Evolutionary conservation across 352 stramenopile species (phyloP).

Genomic region (Aphanomyces euteiches): DNA sequence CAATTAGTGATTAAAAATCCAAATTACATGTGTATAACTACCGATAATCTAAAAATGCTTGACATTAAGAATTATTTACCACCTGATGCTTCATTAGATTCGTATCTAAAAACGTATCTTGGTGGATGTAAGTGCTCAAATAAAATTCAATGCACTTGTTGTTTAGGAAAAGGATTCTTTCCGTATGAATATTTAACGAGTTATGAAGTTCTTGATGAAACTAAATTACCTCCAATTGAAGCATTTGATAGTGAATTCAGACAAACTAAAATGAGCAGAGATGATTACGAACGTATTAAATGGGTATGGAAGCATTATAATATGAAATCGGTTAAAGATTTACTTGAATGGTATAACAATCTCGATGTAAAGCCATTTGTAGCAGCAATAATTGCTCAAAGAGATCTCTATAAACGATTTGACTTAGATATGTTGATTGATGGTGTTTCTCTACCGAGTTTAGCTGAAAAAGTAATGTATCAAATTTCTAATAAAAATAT

Average conservation of each 20-base stretch:
- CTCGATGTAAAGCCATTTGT: conserved; percentile 39
- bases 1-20: background rate
- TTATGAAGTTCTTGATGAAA: background rate
- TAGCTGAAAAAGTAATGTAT: conserved; percentile 13
- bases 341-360: conserved; percentile 45
- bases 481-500: conserved; percentile 1
- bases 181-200: conserved; percentile 8
- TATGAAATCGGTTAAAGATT: conserved; percentile 39
- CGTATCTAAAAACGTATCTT: background rate
- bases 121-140: background rate
- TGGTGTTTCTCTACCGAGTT: conserved; percentile 6
- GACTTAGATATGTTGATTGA: conserved; percentile 7
- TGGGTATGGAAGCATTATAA: conserved; percentile 39
- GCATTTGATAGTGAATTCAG: background rate
- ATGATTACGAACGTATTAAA: conserved; percentile 36
- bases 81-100: background rate
- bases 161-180: conserved; percentile 5
- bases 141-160: conserved; percentile 1
- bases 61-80: conserved; percentile 4
- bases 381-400: conserved; percentile 24
- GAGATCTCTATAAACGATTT: conserved; percentile 22
- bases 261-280: conserved; percentile 30
- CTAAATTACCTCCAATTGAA: conserved; percentile 9
- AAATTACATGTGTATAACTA: background rate
- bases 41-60: background rate